Evolutionary conservation across 2,329 filamentous ascomycete species (phyloP).

Genomic region (Cadophora gregata): DNA sequence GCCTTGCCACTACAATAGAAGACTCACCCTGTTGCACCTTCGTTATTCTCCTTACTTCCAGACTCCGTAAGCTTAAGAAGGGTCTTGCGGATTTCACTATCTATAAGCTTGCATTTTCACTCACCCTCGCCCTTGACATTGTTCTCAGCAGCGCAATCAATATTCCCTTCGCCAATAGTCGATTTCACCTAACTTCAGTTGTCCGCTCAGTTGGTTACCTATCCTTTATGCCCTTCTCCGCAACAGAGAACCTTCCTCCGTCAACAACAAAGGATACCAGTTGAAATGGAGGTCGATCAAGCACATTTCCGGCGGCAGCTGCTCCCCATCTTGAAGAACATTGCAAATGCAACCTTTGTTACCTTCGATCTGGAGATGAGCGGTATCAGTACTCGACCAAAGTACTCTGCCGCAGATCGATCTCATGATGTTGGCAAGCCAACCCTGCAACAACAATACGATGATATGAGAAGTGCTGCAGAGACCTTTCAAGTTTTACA

Average conservation of each 20-base stretch:
- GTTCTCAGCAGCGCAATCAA: constrained; percentile 1
- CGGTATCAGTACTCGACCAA: constrained; percentile 57
- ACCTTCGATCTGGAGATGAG: constrained; percentile 71
- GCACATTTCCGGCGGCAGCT: constrained; percentile 55
- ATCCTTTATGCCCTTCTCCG: not conserved
- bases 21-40: not conserved
- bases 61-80: not conserved
- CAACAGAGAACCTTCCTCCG: not conserved
- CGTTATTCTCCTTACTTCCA: not conserved
- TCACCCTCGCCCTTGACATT: not conserved
- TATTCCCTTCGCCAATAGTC: constrained; percentile 10
- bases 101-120: not conserved
- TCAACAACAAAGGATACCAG: not conserved
- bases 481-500: constrained; percentile 69
- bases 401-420: constrained; percentile 39
- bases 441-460: constrained; percentile 64
- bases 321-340: constrained; percentile 60
- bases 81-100: not conserved
- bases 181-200: not conserved
- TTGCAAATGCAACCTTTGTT: constrained; percentile 65
- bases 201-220: not conserved
- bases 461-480: constrained; percentile 64
- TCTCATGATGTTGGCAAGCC: constrained; percentile 49
- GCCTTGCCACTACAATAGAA: not conserved
- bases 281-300: constrained; percentile 61